A percentile compares a stretch with the other conserved stretches of the same genome.
phyloP scores from a whole-genome alignment of 2,329 filamentous ascomycete species.

The Fusarium virguliforme region DNA sequence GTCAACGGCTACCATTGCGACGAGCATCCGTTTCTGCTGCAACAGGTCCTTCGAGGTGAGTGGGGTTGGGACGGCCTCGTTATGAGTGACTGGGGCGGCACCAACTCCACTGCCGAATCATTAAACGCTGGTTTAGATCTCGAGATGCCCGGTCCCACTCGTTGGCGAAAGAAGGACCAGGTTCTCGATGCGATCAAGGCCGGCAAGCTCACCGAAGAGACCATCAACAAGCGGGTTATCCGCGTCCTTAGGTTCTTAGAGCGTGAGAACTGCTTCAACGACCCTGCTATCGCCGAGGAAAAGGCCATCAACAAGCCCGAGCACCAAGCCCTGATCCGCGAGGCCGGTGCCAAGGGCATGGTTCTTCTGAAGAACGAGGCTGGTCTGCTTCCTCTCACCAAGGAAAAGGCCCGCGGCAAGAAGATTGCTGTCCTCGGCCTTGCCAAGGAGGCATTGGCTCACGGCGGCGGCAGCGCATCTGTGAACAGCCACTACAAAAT shows the following conservation, averaged over 20 bases:
- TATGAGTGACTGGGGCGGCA: constrained; percentile 43
- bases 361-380: constrained; percentile 75
- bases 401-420: constrained; percentile 44
- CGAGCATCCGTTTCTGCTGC: constrained; percentile 21
- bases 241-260: constrained; percentile 20
- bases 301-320: constrained; percentile 49
- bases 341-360: constrained; percentile 67
- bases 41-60: constrained; percentile 51
- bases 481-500: constrained; percentile 53
- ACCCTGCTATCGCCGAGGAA: constrained; percentile 30
- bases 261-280: constrained; percentile 21
- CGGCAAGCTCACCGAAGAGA: constrained; percentile 18
- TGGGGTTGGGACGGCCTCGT: no score
- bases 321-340: no score
- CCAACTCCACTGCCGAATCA: constrained; percentile 44
- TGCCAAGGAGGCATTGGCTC: constrained; percentile 51
- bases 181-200: constrained; percentile 23
- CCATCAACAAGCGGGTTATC: constrained; percentile 17
- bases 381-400: constrained; percentile 68
- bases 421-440: constrained; percentile 51
- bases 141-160: constrained; percentile 54
- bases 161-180: constrained; percentile 22
- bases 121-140: constrained; percentile 46
- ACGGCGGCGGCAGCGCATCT: constrained; percentile 55
- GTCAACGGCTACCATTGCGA: constrained; percentile 59